Conservation (phyloP, 352 stramenopile genomes). For the Phytophthora fragariaefolia region DNA sequence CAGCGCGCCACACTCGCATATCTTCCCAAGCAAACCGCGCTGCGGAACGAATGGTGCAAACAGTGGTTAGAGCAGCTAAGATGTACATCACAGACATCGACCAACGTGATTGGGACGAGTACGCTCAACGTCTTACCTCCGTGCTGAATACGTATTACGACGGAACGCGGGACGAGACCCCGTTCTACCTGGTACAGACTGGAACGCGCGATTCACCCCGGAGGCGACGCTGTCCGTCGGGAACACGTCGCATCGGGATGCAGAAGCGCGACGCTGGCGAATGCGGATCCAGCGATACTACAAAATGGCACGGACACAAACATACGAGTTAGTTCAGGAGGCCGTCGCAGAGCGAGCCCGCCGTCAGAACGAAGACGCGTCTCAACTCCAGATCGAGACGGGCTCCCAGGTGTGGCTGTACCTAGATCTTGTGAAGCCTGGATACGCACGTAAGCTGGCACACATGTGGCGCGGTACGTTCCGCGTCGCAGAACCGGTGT, state of each 20-base stretch:
- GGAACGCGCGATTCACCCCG: background rate
- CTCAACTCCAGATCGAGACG: background rate
- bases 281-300: background rate
- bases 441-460: background rate
- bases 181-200: background rate
- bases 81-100: conserved; percentile 18
- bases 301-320: background rate
- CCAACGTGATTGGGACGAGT: conserved; percentile 18
- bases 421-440: background rate
- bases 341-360: background rate
- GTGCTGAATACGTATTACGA: conserved; percentile 15
- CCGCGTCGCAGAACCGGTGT: no score
- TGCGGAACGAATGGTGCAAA: conserved; percentile 19
- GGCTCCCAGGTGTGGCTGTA: background rate
- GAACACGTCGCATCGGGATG: background rate
- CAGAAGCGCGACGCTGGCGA: background rate
- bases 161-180: background rate
- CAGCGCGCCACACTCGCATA: conserved; percentile 14
- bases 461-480: no score
- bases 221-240: background rate
- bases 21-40: conserved; percentile 3
- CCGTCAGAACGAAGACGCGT: background rate
- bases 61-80: conserved; percentile 5
- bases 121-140: conserved; percentile 15
- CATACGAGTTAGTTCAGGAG: background rate